Percentiles rank a stretch among this genome's conserved stretches.
phyloP scores from a whole-genome alignment of 805 yeast genomes.

The Candida caryicola region DNA sequence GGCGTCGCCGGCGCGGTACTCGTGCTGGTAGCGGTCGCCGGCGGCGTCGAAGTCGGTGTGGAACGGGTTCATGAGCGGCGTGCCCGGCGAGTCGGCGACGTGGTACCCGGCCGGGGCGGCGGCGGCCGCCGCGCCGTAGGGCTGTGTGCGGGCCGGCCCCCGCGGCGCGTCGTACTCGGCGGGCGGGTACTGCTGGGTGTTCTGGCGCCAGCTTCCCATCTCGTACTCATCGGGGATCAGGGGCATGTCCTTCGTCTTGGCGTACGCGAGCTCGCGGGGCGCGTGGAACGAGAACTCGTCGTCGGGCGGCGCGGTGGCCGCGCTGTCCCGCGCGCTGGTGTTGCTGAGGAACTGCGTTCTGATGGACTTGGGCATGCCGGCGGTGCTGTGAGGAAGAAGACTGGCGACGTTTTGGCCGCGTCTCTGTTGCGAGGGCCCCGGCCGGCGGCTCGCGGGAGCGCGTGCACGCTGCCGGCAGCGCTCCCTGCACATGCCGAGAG shows the following conservation, averaged over 20 bases:
- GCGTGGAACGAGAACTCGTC: conserved; percentile 4
- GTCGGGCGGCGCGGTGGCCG: conserved; percentile 4
- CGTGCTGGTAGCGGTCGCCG: no score
- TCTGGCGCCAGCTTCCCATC: conserved; percentile 1
- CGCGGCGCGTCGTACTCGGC: background rate
- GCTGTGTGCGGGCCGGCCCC: background rate
- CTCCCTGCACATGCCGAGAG: no score
- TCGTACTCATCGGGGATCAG: conserved; percentile 10
- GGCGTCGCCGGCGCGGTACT: background rate
- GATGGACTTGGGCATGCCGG: background rate
- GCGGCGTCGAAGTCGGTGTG: conserved; percentile 5
- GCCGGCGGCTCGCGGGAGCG: no score
- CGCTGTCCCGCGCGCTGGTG: conserved; percentile 12
- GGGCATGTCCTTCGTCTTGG: conserved; percentile 3
- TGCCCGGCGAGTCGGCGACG: background rate
- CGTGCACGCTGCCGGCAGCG: no score
- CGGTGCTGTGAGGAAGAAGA: no score
- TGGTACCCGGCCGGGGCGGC: background rate
- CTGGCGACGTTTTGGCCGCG: no score
- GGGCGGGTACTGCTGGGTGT: background rate
- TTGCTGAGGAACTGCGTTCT: conserved; percentile 18
- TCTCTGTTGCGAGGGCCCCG: no score
- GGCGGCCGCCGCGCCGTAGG: background rate
- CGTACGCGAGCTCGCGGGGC: background rate
- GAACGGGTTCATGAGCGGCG: conserved; percentile 7